phyloP scores from a whole-genome alignment of 73 alveolate species.

The Symbiodinium natans region DNA sequence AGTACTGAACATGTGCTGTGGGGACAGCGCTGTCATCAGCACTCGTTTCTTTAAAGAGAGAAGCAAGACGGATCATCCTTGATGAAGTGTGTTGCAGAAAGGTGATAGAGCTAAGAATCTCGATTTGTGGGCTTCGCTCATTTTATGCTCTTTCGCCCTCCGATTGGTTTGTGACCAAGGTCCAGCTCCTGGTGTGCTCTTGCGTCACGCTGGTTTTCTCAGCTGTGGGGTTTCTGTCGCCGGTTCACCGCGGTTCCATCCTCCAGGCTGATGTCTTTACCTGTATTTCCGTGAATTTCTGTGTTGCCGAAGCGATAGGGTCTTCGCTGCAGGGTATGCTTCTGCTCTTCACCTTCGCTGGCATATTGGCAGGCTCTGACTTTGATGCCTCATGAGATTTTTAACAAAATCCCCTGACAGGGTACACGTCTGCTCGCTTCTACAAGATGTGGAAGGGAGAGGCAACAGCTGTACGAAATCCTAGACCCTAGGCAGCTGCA shows the following conservation, averaged over 20 bases:
- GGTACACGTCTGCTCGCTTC: constrained; percentile 93
- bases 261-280: constrained; percentile 65
- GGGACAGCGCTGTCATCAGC: background rate
- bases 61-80: background rate
- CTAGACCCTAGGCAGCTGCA: background rate
- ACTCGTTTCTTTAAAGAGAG: background rate
- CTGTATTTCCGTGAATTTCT: no score
- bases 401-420: background rate
- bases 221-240: constrained; percentile 91
- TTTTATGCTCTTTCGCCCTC: background rate
- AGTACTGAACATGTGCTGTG: background rate
- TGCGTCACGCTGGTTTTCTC: constrained; percentile 76
- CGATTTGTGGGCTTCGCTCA: background rate
- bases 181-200: constrained; percentile 90
- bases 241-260: constrained; percentile 85
- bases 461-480: background rate
- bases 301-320: no score
- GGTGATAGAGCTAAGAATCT: background rate
- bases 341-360: constrained; percentile 89
- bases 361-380: constrained; percentile 62
- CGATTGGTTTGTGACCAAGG: constrained; percentile 13
- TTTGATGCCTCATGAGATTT: background rate
- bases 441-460: constrained; percentile 94
- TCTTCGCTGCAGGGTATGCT: constrained; percentile 67
- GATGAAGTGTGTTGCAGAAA: background rate